These are phyloP conservation scores for Mucuna pruriens DNA, from an alignment of 306 rosid genomes.

Conservation along the genomic window DNA sequence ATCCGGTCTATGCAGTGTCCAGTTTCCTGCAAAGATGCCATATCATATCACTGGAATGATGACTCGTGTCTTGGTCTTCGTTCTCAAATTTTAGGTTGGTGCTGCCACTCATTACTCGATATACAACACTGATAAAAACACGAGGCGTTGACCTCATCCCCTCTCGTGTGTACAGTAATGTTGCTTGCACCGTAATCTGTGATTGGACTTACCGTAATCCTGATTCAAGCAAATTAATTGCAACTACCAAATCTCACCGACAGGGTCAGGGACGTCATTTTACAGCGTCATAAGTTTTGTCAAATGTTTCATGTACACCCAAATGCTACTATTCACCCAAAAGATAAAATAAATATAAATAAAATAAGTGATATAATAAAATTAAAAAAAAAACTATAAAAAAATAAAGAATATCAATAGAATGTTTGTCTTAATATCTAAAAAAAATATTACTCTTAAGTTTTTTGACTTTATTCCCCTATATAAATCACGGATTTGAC, in stretches of 20 bases:
- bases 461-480: too few relatives aligned
- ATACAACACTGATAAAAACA: background rate
- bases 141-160: background rate
- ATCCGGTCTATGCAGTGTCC: too few relatives aligned
- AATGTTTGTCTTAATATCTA: too few relatives aligned
- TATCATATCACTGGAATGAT: background rate
- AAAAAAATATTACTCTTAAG: too few relatives aligned
- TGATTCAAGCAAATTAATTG: background rate
- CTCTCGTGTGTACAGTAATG: background rate
- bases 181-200: conserved; percentile 35
- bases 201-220: conserved; percentile 1
- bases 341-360: too few relatives aligned
- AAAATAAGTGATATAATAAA: too few relatives aligned
- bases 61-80: conserved; percentile 27
- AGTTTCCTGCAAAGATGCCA: background rate
- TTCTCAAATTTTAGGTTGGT: conserved; percentile 1
- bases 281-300: background rate
- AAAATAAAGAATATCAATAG: too few relatives aligned
- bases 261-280: background rate
- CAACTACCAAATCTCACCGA: background rate
- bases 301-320: too few relatives aligned
- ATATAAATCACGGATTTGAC: too few relatives aligned
- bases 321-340: too few relatives aligned
- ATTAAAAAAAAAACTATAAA: too few relatives aligned
- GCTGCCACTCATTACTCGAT: background rate